Percentiles rank a stretch among this genome's conserved stretches.
Conservation (phyloP, 164 flowering plant species). For the Chimonanthus praecox region DNA sequence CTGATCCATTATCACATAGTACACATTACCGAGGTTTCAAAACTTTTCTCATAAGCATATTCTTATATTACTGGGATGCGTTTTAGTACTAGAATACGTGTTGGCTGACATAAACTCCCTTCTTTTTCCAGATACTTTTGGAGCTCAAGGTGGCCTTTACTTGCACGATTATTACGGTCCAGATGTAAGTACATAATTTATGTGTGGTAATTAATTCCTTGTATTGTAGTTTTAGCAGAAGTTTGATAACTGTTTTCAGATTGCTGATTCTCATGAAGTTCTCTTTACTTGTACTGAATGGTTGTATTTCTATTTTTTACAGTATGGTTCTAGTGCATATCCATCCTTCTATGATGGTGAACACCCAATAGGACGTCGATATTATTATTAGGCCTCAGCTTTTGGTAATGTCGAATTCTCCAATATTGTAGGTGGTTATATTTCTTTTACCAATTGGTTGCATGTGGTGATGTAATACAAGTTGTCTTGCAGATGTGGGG, state of each 20-base stretch:
- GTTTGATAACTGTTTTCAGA: neutral
- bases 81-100: neutral
- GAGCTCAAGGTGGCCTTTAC: slow-evolving; percentile 24
- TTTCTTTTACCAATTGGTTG: neutral
- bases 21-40: slow-evolving; percentile 39
- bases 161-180: slow-evolving; percentile 47
- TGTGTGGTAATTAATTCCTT: neutral
- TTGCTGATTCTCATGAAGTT: neutral
- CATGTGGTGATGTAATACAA: slow-evolving; percentile 7
- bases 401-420: slow-evolving; percentile 23
- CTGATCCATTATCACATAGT: slow-evolving; percentile 41
- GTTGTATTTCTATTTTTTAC: slow-evolving; percentile 5
- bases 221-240: neutral
- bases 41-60: neutral
- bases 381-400: slow-evolving; percentile 31
- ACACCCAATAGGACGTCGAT: slow-evolving; percentile 46
- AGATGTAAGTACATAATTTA: slow-evolving; percentile 33
- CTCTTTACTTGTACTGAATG: neutral
- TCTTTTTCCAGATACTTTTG: slow-evolving; percentile 30
- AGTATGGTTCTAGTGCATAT: slow-evolving; percentile 44
- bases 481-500: slow-evolving; percentile 22
- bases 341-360: slow-evolving; percentile 40
- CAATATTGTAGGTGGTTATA: neutral
- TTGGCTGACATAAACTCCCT: neutral
- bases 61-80: neutral